Evolutionary conservation across 441 rosid species (phyloP).

Genomic region (Adansonia rubrostipa): DNA sequence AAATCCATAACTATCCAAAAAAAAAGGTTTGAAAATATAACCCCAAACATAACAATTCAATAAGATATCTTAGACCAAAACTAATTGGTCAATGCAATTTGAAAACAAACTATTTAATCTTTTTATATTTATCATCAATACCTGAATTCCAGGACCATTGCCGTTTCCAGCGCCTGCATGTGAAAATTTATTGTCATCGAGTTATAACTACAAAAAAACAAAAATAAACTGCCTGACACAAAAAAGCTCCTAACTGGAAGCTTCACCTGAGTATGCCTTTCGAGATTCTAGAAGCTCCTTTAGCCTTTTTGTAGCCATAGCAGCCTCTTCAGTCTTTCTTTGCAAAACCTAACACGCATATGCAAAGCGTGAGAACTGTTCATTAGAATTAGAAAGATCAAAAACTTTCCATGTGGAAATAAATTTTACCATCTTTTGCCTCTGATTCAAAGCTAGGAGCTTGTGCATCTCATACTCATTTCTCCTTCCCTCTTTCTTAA

Average conservation of each 20-base stretch:
- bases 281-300: constrained; percentile 89
- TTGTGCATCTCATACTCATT: constrained; percentile 98
- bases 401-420: constrained; percentile 6
- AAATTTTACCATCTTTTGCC: constrained; percentile 84
- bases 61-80: background rate
- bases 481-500: constrained; percentile 96
- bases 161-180: constrained; percentile 60
- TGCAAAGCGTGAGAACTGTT: constrained; percentile 26
- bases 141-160: constrained; percentile 84
- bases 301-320: constrained; percentile 92
- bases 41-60: background rate
- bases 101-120: background rate
- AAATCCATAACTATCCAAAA: background rate
- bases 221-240: constrained; percentile 17
- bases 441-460: constrained; percentile 88
- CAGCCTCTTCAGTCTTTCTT: constrained; percentile 96
- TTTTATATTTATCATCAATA: constrained; percentile 36
- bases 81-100: background rate
- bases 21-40: background rate
- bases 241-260: constrained; percentile 42
- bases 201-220: constrained; percentile 26
- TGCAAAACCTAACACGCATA: constrained; percentile 71
- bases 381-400: constrained; percentile 24
- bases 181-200: constrained; percentile 29
- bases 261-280: constrained; percentile 77